Evolutionary conservation across 257 asterid genomes (phyloP).

Genomic region (Nicotiana undulata): DNA sequence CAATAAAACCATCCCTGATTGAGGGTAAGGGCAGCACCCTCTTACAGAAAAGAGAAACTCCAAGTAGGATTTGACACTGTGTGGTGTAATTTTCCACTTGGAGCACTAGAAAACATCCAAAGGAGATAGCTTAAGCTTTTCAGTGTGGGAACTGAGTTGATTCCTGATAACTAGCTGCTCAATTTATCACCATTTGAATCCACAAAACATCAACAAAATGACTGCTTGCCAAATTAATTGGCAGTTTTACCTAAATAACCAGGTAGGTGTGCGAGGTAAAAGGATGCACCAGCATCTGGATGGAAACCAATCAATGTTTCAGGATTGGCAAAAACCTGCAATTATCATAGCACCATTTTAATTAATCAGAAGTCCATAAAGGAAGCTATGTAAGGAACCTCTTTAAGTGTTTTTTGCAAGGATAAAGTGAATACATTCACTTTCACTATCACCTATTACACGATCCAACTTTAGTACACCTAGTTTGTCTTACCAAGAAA

Average conservation of each 20-base stretch:
- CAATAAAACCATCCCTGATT: background rate
- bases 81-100: background rate
- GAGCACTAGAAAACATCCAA: background rate
- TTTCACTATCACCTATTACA: background rate
- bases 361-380: background rate
- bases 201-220: background rate
- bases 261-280: conserved; percentile 86
- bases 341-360: background rate
- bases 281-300: conserved; percentile 97
- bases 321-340: conserved; percentile 80
- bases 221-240: background rate
- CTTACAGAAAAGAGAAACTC: background rate
- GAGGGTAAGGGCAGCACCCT: background rate
- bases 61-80: background rate
- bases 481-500: background rate
- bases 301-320: conserved; percentile 91
- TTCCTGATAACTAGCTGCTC: background rate
- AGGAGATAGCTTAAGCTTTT: background rate
- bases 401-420: background rate
- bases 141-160: background rate
- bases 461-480: background rate
- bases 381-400: background rate
- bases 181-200: background rate
- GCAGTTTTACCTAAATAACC: conserved; percentile 66
- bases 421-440: background rate